phyloP scores from a whole-genome alignment of 2,329 filamentous ascomycete species.

The Parastagonospora avenae region DNA sequence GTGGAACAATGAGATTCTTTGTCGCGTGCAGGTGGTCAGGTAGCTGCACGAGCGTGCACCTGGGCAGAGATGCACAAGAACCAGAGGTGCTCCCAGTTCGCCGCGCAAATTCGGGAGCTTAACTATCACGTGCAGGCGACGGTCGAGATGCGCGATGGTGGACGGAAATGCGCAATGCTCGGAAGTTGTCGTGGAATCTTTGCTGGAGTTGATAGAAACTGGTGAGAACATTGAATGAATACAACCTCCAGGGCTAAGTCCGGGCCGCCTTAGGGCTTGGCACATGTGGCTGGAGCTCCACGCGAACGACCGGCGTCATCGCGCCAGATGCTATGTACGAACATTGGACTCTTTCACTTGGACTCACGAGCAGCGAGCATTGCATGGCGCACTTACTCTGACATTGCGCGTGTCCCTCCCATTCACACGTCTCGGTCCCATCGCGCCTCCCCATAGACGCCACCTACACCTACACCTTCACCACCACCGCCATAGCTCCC shows the following conservation, averaged over 20 bases:
- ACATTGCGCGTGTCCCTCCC: not conserved
- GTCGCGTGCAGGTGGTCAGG: too few species aligned
- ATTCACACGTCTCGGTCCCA: not conserved
- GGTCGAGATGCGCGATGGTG: constrained; percentile 13
- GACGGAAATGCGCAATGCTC: constrained; percentile 19
- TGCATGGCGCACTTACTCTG: constrained; percentile 1
- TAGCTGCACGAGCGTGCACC: constrained; percentile 12
- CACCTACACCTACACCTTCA: not conserved
- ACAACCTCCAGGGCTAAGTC: too few species aligned
- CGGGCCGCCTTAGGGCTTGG: constrained; percentile 10
- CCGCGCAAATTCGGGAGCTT: constrained; percentile 3
- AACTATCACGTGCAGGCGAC: not conserved
- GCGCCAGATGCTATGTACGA: constrained; percentile 24
- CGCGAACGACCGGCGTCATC: constrained; percentile 17
- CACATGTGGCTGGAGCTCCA: constrained; percentile 17
- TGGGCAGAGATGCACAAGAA: too few species aligned
- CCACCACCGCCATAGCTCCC: not conserved
- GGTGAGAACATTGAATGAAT: too few species aligned
- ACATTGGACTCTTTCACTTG: constrained; percentile 6
- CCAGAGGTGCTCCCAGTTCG: constrained; percentile 4
- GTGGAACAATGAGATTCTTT: constrained; percentile 27
- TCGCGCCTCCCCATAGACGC: not conserved
- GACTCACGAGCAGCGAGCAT: not conserved
- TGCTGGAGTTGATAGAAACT: not conserved
- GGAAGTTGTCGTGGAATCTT: constrained; percentile 14